Percentiles rank a stretch among this genome's conserved stretches.
Evolutionary conservation across 139 green algal genomes (phyloP).

Genomic region (Gonium pectorale): DNA sequence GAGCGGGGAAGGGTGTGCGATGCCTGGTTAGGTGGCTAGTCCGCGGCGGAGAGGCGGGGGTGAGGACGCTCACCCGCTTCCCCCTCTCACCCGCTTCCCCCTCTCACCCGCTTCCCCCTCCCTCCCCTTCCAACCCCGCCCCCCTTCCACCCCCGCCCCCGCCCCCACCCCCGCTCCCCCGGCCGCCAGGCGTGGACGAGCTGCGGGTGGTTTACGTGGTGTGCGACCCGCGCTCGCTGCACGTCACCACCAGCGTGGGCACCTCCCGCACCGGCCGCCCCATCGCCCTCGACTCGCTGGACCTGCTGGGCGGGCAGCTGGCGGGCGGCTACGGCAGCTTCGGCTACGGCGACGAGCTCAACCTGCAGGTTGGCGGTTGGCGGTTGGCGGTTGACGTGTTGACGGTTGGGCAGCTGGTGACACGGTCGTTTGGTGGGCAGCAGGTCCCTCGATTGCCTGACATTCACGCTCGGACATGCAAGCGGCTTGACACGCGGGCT

Average conservation of each 20-base stretch:
- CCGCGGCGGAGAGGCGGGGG: no score
- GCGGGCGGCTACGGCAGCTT: neutral
- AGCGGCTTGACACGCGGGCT: no score
- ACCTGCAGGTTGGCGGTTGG: slow-evolving; percentile 16
- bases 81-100: neutral
- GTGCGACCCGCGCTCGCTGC: slow-evolving; percentile 25
- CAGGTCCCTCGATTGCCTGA: no score
- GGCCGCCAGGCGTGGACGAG: neutral
- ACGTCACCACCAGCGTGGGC: neutral
- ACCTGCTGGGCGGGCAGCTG: neutral
- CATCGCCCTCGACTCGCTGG: slow-evolving; percentile 9
- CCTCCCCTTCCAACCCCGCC: neutral
- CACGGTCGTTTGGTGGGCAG: no score
- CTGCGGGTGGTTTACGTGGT: slow-evolving; percentile 31
- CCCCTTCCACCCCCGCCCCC: neutral
- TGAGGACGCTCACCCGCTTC: neutral
- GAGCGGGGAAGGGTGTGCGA: no score
- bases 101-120: neutral
- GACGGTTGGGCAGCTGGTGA: no score
- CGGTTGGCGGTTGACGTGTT: no score
- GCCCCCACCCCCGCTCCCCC: neutral
- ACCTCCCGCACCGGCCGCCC: neutral
- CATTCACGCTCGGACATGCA: no score
- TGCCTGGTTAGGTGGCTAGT: no score
- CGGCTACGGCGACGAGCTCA: neutral